Percentiles rank a stretch among this genome's conserved stretches.
Conservation (phyloP, 2,329 filamentous ascomycete species). For the Pseudofabraea citricarpa region DNA sequence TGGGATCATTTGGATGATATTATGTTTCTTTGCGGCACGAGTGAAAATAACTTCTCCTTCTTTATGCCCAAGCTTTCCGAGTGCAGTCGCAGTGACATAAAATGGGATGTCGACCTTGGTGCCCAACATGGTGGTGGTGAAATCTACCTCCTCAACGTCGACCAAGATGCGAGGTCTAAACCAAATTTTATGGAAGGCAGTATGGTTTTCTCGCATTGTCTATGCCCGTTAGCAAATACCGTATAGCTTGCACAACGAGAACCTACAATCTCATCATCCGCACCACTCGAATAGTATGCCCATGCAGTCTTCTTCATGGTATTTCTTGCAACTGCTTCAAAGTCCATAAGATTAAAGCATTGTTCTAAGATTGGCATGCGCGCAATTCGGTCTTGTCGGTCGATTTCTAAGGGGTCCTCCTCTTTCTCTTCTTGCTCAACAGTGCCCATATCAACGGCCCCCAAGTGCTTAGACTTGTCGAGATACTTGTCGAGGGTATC, state of each 20-base stretch:
- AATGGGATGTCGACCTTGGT: constrained; percentile 80
- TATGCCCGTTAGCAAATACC: constrained; percentile 31
- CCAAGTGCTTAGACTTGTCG: constrained; percentile 78
- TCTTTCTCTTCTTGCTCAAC: constrained; percentile 64
- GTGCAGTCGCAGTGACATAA: constrained; percentile 92
- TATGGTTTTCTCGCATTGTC: constrained; percentile 94
- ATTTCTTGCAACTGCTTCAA: constrained; percentile 83
- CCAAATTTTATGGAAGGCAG: constrained; percentile 95
- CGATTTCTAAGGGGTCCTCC: constrained; percentile 66
- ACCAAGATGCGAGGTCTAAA: constrained; percentile 87
- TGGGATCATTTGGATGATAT: constrained; percentile 97
- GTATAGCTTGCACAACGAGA: background rate
- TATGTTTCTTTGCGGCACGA: constrained; percentile 75
- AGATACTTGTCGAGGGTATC: constrained; percentile 86
- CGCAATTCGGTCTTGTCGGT: constrained; percentile 67
- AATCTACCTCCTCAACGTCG: constrained; percentile 83
- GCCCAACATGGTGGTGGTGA: constrained; percentile 90
- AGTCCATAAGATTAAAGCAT: constrained; percentile 93
- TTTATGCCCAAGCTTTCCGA: constrained; percentile 89
- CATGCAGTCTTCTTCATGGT: constrained; percentile 96
- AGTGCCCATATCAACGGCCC: constrained; percentile 82
- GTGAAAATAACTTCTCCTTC: constrained; percentile 94
- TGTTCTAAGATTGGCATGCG: constrained; percentile 77
- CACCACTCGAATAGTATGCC: constrained; percentile 95
- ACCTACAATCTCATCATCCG: constrained; percentile 79